Base-by-base conservation (phyloP, 2,329 filamentous ascomycete species). In the Verticillium nubilum region DNA sequence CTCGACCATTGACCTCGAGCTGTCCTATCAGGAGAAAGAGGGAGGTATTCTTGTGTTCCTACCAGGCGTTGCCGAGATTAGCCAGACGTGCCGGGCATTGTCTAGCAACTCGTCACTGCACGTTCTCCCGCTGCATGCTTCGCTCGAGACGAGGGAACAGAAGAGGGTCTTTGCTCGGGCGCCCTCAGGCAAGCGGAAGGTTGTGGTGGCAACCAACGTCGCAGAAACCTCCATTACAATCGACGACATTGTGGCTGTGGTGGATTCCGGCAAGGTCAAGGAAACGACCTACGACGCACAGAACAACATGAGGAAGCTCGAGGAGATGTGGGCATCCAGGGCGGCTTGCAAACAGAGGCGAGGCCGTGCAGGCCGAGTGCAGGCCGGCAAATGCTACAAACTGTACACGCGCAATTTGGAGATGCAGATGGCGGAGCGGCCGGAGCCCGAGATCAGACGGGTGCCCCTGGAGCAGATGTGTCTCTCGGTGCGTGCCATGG, bases 161-260 rank as follows among this genome's bases (percentile, higher is more conserved):
- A 89, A 90, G 62, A 84, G 86, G 26, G 95, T 99, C 0, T 99
- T 99, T 70, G 81, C 85, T 28, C 80, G 81, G 15, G 78, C 95
- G 4, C 93, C 94, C 0, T 72, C 77, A 2, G 92, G 92, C 0
- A 93, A 91, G 74, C 84, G 95, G 35, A 99, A 99, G 74, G 86
- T 99, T 13, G 90, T 99, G 33, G 91, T 94, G 6, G 91, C 95
- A 1, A 99, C 95, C 52, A 99, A 99, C 68, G 94, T 99, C 2
- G 95, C 95, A 2, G 95, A 99, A 73, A 99, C 95, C 0, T 98
- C 95, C 2, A 98, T 99, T 71, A 99, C 95, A 0, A 99, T 99
- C 61, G 93, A 97, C 70, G 95, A 99, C 70, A 91, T 99, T 58
- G 90, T 98, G 2, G 94, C 91, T 2, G 95, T 99, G 53, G 94